These are phyloP conservation scores for Bullera alba DNA, from an alignment of 768 basidiomycete species.

Conservation along the genomic window DNA sequence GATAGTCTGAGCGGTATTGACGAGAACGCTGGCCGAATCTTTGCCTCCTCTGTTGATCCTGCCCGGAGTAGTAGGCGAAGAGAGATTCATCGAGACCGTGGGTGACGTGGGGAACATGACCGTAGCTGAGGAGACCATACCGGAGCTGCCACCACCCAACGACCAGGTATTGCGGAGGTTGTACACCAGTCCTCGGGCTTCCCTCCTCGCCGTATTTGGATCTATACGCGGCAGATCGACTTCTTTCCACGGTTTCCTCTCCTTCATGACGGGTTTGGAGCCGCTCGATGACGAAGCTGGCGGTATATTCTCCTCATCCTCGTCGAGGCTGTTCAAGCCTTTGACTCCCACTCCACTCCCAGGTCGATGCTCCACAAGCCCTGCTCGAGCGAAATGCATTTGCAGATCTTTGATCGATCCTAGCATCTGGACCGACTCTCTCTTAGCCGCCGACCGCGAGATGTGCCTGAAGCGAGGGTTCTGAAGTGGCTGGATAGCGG, in stretches of 20 bases:
- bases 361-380: conserved; percentile 26
- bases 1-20: conserved; percentile 25
- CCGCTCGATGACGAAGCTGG: conserved; percentile 57
- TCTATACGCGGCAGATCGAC: conserved; percentile 30
- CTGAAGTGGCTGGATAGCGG: conserved; percentile 10
- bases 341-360: conserved; percentile 30
- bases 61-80: conserved; percentile 4
- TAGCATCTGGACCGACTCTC: conserved; percentile 85
- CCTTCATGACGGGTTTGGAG: neutral
- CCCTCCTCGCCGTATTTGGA: conserved; percentile 15
- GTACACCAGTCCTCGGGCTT: conserved; percentile 14
- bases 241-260: conserved; percentile 32
- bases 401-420: conserved; percentile 96
- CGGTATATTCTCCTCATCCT: conserved; percentile 30
- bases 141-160: conserved; percentile 9
- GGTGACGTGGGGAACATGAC: neutral
- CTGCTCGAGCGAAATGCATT: conserved; percentile 61
- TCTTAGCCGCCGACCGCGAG: conserved; percentile 63
- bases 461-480: conserved; percentile 38
- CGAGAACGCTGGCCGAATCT: conserved; percentile 15
- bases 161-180: conserved; percentile 20
- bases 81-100: neutral
- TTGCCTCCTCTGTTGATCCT: neutral
- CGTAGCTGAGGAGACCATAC: too few species aligned
- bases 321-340: conserved; percentile 61